These are phyloP conservation scores for Polyrhizophydium stewartii DNA, from an alignment of 371 early-diverging fungal genomes.

Conservation along the genomic window DNA sequence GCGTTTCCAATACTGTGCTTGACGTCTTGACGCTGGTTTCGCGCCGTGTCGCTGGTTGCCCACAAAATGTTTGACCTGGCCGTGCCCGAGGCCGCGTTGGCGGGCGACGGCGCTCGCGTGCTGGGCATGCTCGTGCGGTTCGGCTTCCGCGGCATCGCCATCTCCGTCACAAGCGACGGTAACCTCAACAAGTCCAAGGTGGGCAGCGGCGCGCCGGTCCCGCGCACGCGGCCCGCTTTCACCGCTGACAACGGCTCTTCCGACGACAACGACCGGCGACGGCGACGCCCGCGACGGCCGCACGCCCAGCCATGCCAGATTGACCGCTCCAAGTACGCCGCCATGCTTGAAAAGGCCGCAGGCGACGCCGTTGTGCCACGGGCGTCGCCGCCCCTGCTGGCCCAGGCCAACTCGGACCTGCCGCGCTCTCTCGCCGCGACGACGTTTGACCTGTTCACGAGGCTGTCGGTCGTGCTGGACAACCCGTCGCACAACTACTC, in stretches of 20 bases:
- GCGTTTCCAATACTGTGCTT: too few species aligned
- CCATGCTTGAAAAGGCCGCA: not conserved
- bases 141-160: conserved; percentile 6
- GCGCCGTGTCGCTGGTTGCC: too few species aligned
- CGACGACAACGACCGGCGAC: too few species aligned
- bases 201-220: too few species aligned
- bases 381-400: not conserved
- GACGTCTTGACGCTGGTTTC: too few species aligned
- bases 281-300: too few species aligned
- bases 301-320: not conserved
- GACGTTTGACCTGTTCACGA: not conserved
- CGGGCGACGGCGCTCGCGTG: not conserved
- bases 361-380: not conserved
- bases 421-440: not conserved
- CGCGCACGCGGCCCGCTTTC: not conserved
- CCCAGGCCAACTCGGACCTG: not conserved
- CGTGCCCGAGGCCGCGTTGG: not conserved
- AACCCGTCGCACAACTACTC: conserved; percentile 7
- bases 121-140: not conserved
- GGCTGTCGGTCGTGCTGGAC: conserved; percentile 16
- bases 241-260: not conserved
- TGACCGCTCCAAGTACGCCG: not conserved
- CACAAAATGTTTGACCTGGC: not conserved
- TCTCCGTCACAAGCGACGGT: not conserved
- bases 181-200: not conserved